phyloP scores from a whole-genome alignment of 805 yeast species.

The Candida andamanensis region DNA sequence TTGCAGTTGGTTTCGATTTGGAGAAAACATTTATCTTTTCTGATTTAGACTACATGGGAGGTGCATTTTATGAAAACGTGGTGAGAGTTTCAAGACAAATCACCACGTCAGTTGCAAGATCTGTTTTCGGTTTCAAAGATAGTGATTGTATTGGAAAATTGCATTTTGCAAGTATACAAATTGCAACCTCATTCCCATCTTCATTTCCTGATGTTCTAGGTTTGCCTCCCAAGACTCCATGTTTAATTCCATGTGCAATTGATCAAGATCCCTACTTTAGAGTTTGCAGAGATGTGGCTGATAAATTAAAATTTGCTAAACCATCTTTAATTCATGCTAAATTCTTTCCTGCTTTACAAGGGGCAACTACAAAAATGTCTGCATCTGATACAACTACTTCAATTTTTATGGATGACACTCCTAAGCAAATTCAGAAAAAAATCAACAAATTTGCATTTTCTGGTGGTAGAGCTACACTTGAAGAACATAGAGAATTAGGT shows the following conservation, averaged over 20 bases:
- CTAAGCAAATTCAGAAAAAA: slow-evolving; percentile 87
- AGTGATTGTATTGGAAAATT: slow-evolving; percentile 91
- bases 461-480: slow-evolving; percentile 84
- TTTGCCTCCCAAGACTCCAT: slow-evolving; percentile 83
- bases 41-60: slow-evolving; percentile 89
- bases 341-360: slow-evolving; percentile 98
- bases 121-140: slow-evolving; percentile 95
- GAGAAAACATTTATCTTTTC: slow-evolving; percentile 94
- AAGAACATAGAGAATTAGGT: slow-evolving; percentile 85
- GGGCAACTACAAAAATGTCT: slow-evolving; percentile 93
- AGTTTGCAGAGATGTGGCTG: slow-evolving; percentile 96
- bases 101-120: slow-evolving; percentile 94
- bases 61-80: slow-evolving; percentile 89
- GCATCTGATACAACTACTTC: slow-evolving; percentile 90
- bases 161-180: slow-evolving; percentile 94
- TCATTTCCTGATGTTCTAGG: slow-evolving; percentile 93
- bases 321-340: slow-evolving; percentile 91
- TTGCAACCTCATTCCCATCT: slow-evolving; percentile 92
- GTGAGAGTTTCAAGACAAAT: slow-evolving; percentile 90
- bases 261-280: slow-evolving; percentile 99
- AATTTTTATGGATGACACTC: slow-evolving; percentile 91
- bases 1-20: slow-evolving; percentile 91
- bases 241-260: slow-evolving; percentile 97
- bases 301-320: slow-evolving; percentile 81
- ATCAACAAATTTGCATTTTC: slow-evolving; percentile 95